Conservation (phyloP, 768 basidiomycete species). For the Daedalea quercina region DNA sequence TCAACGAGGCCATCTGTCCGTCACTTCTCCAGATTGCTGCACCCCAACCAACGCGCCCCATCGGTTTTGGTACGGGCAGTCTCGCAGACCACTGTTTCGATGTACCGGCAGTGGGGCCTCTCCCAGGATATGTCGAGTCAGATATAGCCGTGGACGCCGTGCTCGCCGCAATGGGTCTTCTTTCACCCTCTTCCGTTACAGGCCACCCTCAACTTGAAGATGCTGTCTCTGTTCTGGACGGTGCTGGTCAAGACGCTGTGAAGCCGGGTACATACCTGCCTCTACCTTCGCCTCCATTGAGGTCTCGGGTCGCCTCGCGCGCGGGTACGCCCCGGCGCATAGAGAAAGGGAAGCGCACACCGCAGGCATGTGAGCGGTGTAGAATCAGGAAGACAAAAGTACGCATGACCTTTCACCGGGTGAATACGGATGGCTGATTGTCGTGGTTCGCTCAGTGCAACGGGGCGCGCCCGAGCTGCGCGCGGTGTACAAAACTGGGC, state of each 20-base stretch:
- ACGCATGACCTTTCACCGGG: neutral
- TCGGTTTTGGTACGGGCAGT: too few species aligned
- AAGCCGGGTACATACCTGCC: neutral
- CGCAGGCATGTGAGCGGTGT: constrained; percentile 14
- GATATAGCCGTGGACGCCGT: neutral
- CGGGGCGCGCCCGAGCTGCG: constrained; percentile 8
- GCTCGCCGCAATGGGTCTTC: neutral
- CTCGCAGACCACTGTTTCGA: too few species aligned
- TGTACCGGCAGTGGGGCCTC: too few species aligned
- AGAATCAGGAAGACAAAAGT: constrained; percentile 13
- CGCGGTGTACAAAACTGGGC: constrained; percentile 3
- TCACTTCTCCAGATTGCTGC: too few species aligned
- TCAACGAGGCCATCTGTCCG: too few species aligned
- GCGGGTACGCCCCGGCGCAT: neutral
- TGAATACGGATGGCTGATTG: neutral
- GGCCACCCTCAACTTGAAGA: neutral
- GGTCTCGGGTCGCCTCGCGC: neutral
- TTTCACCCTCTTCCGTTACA: neutral
- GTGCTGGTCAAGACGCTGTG: neutral
- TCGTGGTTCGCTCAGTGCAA: constrained; percentile 8
- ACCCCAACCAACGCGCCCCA: too few species aligned
- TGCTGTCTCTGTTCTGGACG: neutral
- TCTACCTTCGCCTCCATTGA: neutral
- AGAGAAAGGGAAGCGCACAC: neutral
- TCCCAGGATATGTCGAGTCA: too few species aligned